Base-by-base conservation (phyloP, 371 early-diverging fungal genomes). In the Apophysomyces sp. region DNA sequence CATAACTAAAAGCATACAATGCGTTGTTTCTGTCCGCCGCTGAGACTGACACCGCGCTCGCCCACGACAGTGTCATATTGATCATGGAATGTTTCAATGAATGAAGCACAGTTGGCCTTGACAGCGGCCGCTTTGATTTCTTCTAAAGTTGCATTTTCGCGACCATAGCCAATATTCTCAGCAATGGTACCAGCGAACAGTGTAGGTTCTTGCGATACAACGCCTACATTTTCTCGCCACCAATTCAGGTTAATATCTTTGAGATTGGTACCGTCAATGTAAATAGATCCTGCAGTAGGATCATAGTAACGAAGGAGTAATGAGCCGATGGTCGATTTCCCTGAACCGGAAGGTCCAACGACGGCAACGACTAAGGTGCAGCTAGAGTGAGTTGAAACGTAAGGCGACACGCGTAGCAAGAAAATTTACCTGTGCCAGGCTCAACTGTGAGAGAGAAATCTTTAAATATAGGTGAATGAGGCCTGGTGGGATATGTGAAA, bases 1-100 rank as follows among this genome's bases (percentile, higher is more conserved):
- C 32, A 63, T 29, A 1, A 40, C 28, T 28, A 8, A 44, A 21
- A 21, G 21, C 49, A 21, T 44, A 44, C 49, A 44, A 55, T 54
- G 5, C 71, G 77, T 64, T 95, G 94, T 67, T 91, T 92, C 72
- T 96, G 93, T 8, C 94, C 95, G 34, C 94, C 94, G 61, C 86
- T 85, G 27, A 95, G 73, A 30, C 81, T 83, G 60, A 80, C 78
- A 32, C 93, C 93, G 44, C 85, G 73, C 29, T 88, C 89, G 36
- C 91, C 93, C 1, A 92, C 88, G 30, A 77, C 44, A 7, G 93
- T 91, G 7, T 91, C 74, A 52, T 86, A 87, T 27, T 81, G 78
- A 18, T 89, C 77, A 5, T 87, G 87, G 66, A 93, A 86, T 0
- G 57, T 36, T 11, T 68, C 68, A 61, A 93, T 87, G 55, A 91